Conservation (phyloP, 225 moss, liverwort and hornwort genomes). For the Bryoerythrophyllum caledonicum region DNA sequence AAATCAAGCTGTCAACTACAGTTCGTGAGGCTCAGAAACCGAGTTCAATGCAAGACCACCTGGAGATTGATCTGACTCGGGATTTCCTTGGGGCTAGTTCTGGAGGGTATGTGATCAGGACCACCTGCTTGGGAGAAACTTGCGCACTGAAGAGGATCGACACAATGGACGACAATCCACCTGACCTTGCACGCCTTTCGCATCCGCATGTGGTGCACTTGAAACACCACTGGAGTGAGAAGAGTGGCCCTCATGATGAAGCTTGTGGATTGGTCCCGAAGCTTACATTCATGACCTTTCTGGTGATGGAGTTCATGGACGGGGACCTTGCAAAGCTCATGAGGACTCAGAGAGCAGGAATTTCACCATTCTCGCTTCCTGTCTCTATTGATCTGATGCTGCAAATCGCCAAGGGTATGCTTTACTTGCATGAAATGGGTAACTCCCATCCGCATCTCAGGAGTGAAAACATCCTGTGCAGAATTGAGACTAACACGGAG, state of each 20-base stretch:
- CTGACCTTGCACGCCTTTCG: constrained; percentile 10
- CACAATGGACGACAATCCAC: not conserved
- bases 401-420: constrained; percentile 25
- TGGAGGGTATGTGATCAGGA: constrained; percentile 21
- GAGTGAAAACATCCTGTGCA: constrained; percentile 8
- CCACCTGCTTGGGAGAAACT: not conserved
- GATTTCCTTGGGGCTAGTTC: constrained; percentile 23
- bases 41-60: not conserved
- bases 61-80: constrained; percentile 23
- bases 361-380: not conserved
- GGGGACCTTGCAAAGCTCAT: constrained; percentile 8
- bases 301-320: constrained; percentile 19
- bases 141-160: constrained; percentile 19
- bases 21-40: not conserved
- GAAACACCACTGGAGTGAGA: constrained; percentile 11
- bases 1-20: not conserved
- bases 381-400: constrained; percentile 19
- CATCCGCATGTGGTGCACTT: constrained; percentile 22
- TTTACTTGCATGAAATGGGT: constrained; percentile 17
- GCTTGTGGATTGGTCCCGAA: not conserved
- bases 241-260: not conserved
- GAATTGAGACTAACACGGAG: too few species aligned
- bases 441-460: constrained; percentile 16
- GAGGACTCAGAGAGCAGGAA: not conserved
- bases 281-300: not conserved